Evolutionary conservation across 2,329 filamentous ascomycete genomes (phyloP), one percentile per base, ranked within the genome.

Genomic region (Chaetomiaceae sp.): DNA sequence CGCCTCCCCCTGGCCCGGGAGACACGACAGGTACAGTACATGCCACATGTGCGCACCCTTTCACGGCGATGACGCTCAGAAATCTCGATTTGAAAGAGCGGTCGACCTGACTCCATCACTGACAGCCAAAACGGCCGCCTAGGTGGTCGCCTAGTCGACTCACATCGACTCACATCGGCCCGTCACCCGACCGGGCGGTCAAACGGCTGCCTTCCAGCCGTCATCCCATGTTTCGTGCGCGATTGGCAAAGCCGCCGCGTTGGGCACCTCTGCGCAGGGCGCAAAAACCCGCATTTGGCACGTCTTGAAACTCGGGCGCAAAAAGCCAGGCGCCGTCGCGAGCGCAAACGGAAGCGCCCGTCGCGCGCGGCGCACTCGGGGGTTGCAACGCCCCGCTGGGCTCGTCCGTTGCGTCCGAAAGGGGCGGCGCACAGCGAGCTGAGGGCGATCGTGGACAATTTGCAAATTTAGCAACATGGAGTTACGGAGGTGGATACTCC

Each of bases 351-450:
- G 58, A 57, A 56, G 51, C 55, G 57, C 55, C 58, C 52, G 54
- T 40, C 37, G 37, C 41, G 40, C 50, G n/a, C n/a, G n/a, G n/a
- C 20, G 51, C 34, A 32, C 38, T 33, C 36, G 30, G 46, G 45
- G 40, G 23, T 41, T 27, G 40, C 36, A 45, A 20, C 21, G 45
- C 50, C 42, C 45, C 47, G 47, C 38, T 37, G 33, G 48, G 46
- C 20, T 40, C 32, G 40, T 49, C 50, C 23, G 43, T 34, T 32
- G 49, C 34, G 46, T 48, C 56, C 58, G 36, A 53, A 56, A 58
- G 29, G 25, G 48, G 55, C 55, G 51, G 53, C 51, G 33, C 51
- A 69, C 74, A 53, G 64, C 42, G 63, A 64, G 60, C 61, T 60
- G 56, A 61, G 49, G 51, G 38, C 56, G 60, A 60, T 57, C 56